Percentiles rank a stretch among this genome's conserved stretches.
Conservation (phyloP, 306 rosid genomes). For the Hippophae rhamnoides region DNA sequence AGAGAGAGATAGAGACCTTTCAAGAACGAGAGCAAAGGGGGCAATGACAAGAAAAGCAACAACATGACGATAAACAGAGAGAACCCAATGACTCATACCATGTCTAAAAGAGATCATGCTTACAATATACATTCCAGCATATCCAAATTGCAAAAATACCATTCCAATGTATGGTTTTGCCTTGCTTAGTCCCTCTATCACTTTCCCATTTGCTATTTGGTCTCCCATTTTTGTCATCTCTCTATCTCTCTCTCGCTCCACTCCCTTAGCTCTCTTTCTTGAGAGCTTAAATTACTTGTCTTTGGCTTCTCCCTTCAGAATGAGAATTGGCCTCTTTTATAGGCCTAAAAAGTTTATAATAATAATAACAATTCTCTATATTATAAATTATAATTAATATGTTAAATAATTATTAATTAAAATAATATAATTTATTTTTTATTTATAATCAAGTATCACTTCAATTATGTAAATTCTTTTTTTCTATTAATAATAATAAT, state of each 20-base stretch:
- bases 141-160: slow-evolving; percentile 79
- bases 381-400: no score
- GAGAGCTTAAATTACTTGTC: neutral
- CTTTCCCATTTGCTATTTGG: slow-evolving; percentile 13
- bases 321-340: slow-evolving; percentile 30
- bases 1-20: slow-evolving; percentile 34
- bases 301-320: slow-evolving; percentile 12
- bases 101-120: slow-evolving; percentile 82
- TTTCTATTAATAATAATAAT: no score
- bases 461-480: no score
- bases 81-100: slow-evolving; percentile 86
- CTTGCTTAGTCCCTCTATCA: slow-evolving; percentile 22
- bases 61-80: slow-evolving; percentile 79
- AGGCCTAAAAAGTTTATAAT: slow-evolving; percentile 21
- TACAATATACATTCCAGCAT: slow-evolving; percentile 81
- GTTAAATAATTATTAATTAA: no score
- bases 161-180: slow-evolving; percentile 80
- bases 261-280: slow-evolving; percentile 9
- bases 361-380: no score
- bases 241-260: slow-evolving; percentile 11
- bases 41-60: slow-evolving; percentile 55
- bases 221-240: slow-evolving; percentile 34
- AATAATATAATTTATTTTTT: no score
- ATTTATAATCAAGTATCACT: no score
- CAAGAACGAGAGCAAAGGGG: slow-evolving; percentile 78